Conservation (phyloP, 1,284 basidiomycete species). For the Kwoniella shivajii region DNA sequence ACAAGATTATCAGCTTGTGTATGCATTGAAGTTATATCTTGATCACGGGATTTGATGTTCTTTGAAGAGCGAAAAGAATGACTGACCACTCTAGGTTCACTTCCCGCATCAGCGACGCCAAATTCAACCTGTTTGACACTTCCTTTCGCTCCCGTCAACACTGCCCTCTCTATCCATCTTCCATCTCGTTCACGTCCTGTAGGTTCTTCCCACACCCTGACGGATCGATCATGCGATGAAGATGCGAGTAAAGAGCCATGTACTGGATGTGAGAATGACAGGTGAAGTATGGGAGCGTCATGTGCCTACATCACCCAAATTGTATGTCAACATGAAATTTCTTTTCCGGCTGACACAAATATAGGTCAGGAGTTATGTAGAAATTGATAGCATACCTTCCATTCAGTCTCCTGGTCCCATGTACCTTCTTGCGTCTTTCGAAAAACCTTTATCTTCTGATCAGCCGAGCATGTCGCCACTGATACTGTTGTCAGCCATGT, state of each 20-base stretch:
- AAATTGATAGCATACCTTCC: constrained; percentile 67
- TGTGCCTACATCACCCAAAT: constrained; percentile 73
- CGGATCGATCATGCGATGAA: constrained; percentile 81
- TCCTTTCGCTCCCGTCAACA: constrained; percentile 78
- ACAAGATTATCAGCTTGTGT: no score
- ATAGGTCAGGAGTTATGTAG: background rate
- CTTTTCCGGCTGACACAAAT: background rate
- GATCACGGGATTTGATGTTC: no score
- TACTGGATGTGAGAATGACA: constrained; percentile 88
- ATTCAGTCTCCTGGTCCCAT: constrained; percentile 78
- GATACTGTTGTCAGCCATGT: background rate
- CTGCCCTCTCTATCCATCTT: constrained; percentile 72
- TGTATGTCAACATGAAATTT: constrained; percentile 7
- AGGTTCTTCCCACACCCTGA: constrained; percentile 83
- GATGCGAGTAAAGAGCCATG: constrained; percentile 83
- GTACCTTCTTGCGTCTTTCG: constrained; percentile 64
- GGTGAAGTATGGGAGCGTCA: constrained; percentile 76
- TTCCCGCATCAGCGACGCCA: constrained; percentile 68
- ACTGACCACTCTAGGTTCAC: constrained; percentile 54
- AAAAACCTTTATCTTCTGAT: constrained; percentile 78
- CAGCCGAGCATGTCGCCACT: constrained; percentile 53
- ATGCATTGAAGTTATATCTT: no score
- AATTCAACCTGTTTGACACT: constrained; percentile 83
- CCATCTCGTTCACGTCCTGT: constrained; percentile 20
- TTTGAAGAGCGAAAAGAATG: background rate